Evolutionary conservation across 2,329 filamentous ascomycete species (phyloP), one percentile per base, ranked within the genome.

Genomic region (Domatiomyces globalis): DNA sequence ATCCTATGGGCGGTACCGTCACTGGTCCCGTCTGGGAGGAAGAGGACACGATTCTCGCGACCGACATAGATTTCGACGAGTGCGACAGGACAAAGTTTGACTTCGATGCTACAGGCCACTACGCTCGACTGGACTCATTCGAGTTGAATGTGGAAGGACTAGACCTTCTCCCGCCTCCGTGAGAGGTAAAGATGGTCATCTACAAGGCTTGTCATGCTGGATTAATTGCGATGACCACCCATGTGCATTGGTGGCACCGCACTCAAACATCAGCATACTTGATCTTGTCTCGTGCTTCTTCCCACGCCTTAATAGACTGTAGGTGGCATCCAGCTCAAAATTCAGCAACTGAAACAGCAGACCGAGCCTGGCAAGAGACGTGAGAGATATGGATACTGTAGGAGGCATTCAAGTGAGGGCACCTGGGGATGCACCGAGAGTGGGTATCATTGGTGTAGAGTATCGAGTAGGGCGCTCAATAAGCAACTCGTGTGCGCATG

Each of bases 41-140:
- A 45, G 82, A 89, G 50, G 71, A 83, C 15, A 73, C 79, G 3
- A 65, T 95, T 27, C 69, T 88, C 49, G 77, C 78, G 33, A 74
- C 79, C 0, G 85, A 92, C 57, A 82, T 89, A 2, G 87, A 95
- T 62, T 83, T 95, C 61, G 85, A 94, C 46, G 87, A 95, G 58
- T 95, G 89, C 60, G 78, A 88, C 58, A 75, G 86, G 8, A 89
- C 88, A 0, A 73, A 87, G 49, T 65, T 95, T 57, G 88, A 95
- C 65, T 66, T 95, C 46, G 89, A 95, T 70, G 81, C 86, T 39
- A 87, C 80, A 1, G 89, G 89, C 0, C 88, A 84, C 63, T 95
- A 94, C 66, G 89, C 87, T 2, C 76, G 87, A 64, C 84, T 76
- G 56, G 81, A 83, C 63, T 71, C 76, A 15, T 83, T 83, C 62